Evolutionary conservation across 2,329 filamentous ascomycete genomes (phyloP).

Genomic region (Talaromyces sp.): DNA sequence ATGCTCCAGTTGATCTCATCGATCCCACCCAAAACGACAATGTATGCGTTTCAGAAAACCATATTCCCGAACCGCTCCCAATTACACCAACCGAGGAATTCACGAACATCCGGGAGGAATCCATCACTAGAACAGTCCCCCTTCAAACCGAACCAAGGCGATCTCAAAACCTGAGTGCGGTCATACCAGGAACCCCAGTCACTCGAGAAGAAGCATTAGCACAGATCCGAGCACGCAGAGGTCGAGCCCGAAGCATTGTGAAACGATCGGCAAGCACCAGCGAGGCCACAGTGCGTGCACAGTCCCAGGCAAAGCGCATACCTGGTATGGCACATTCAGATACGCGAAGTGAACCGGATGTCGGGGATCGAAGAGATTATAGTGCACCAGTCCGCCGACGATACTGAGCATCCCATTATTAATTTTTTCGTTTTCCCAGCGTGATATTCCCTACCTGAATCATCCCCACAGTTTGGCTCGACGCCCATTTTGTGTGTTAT

Average conservation of each 20-base stretch:
- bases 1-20: background rate
- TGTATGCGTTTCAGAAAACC: background rate
- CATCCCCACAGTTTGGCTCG: background rate
- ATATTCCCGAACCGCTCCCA: background rate
- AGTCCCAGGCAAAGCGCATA: conserved; percentile 20
- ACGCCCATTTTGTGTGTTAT: background rate
- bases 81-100: conserved; percentile 12
- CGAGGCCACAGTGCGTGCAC: conserved; percentile 23
- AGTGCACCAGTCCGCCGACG: conserved; percentile 32
- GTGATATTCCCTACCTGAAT: background rate
- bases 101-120: conserved; percentile 13
- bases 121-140: conserved; percentile 27
- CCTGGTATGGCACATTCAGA: conserved; percentile 27
- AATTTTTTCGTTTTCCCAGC: background rate
- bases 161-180: conserved; percentile 17
- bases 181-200: conserved; percentile 38
- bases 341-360: conserved; percentile 21
- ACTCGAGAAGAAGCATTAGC: conserved; percentile 44
- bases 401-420: conserved; percentile 9
- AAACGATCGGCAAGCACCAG: conserved; percentile 36
- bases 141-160: conserved; percentile 22
- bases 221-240: conserved; percentile 43
- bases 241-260: conserved; percentile 36
- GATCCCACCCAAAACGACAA: background rate
- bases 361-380: conserved; percentile 28